Evolutionary conservation across 108 stramenopile species (phyloP).

Genomic region (Conticribra guillardii): DNA sequence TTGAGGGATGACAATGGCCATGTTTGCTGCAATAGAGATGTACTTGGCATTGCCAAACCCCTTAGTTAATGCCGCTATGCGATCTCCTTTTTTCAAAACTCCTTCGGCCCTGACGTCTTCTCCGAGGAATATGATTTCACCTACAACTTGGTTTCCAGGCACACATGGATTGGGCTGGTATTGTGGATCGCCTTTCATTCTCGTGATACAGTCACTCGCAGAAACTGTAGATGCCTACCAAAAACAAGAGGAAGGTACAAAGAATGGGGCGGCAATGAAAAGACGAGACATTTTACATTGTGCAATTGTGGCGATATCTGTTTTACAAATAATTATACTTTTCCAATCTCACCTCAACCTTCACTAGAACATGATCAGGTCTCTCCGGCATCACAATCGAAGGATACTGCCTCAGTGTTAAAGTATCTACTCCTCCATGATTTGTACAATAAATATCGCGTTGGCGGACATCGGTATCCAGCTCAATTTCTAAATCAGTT

Average conservation of each 20-base stretch:
- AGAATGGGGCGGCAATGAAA: neutral
- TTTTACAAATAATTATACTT: neutral
- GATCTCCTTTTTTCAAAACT: conserved; percentile 51
- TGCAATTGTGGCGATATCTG: too few relatives aligned
- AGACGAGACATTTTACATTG: neutral
- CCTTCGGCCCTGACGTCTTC: neutral
- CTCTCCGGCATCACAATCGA: conserved; percentile 23
- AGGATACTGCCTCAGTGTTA: conserved; percentile 31
- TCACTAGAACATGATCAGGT: conserved; percentile 53
- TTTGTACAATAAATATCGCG: conserved; percentile 29
- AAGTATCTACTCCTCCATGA: conserved; percentile 24
- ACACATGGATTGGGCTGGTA: conserved; percentile 39
- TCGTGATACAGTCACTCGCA: conserved; percentile 55
- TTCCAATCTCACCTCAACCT: conserved; percentile 49
- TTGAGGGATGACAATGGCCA: conserved; percentile 60
- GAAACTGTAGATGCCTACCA: conserved; percentile 72
- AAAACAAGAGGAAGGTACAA: neutral
- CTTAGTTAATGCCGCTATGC: conserved; percentile 61
- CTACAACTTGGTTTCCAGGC: conserved; percentile 69
- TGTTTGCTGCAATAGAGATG: conserved; percentile 43
- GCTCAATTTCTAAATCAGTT: neutral
- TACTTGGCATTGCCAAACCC: conserved; percentile 75
- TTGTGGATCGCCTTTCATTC: conserved; percentile 40
- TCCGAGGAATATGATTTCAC: conserved; percentile 50
- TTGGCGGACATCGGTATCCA: conserved; percentile 13